phyloP scores from a whole-genome alignment of 495 filamentous ascomycete species.

The Xylaria intraflava region DNA sequence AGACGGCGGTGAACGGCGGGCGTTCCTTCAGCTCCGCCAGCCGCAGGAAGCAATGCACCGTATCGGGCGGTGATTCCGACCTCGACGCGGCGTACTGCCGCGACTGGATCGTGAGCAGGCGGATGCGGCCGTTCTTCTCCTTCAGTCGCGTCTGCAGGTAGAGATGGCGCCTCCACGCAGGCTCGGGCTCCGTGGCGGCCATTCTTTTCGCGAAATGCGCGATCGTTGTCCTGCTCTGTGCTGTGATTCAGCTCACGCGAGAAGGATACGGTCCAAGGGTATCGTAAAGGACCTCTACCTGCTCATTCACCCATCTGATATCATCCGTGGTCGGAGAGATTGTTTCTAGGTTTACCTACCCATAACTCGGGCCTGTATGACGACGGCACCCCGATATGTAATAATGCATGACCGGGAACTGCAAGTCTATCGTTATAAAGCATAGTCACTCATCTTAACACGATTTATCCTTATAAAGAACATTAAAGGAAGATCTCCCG shows the following conservation, averaged over 20 bases:
- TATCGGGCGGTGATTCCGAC: neutral
- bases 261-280: neutral
- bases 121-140: conserved; percentile 10
- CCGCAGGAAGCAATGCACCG: conserved; percentile 11
- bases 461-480: neutral
- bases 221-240: no score
- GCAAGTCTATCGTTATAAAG: neutral
- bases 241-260: neutral
- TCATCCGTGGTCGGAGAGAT: neutral
- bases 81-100: conserved; percentile 5
- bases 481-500: neutral
- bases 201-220: neutral
- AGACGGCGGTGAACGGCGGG: conserved; percentile 9
- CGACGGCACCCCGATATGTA: neutral
- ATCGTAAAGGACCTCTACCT: neutral
- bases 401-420: neutral
- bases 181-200: neutral
- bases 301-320: no score
- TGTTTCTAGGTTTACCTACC: no score
- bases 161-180: conserved; percentile 7
- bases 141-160: conserved; percentile 11
- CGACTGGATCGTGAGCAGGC: conserved; percentile 13
- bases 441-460: neutral
- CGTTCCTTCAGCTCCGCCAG: conserved; percentile 8
- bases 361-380: no score